Base-by-base conservation (phyloP, 805 yeast genomes). In the Starmerella vitae region DNA sequence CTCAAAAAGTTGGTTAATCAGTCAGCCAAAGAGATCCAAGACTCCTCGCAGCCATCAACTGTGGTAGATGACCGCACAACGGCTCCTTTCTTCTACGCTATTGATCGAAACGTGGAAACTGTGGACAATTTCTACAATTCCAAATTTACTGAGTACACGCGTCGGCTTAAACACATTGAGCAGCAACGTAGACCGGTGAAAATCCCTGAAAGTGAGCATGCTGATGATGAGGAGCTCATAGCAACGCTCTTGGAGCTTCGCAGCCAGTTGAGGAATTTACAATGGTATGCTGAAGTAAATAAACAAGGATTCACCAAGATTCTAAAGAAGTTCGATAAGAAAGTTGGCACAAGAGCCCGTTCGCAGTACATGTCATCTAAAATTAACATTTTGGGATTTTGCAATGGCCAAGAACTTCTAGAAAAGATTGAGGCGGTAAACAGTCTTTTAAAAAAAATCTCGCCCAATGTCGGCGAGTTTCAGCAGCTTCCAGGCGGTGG, bases 251-350 rank as follows among this genome's bases (percentile, higher is more conserved):
- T 84, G 18, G 95, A 85, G 57, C 64, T 84, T 38, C 68, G 94
- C 34, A 68, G 78, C 14, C 74, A 74, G 43, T 72, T 80, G 45
- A 68, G 95, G 41, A 85, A 85, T 58, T 65, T 86, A 55, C 85
- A 82, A 57, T 88, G 96, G 94, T 86, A 72, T 57, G 93, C 93
- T 19, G 96, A 88, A 54, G 71, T 86, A 51, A 86, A 86, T 64
- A 82, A 79, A 54, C 74, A 93, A 44, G 97, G 94, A 0, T 81
- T 85, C 50, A 71, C 76, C 38, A 86, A 86, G 62, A 88, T 88
- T 47, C 65, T 88, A 54, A 86, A 86, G 62, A 86, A 86, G 46
- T 54, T 86, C 50, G 96, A 88, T 59, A 88, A 88, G 63, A 84
- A 84, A 57, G 64, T 71, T 20, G 79, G 80, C 5, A 71, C 80